Base-by-base conservation (phyloP, 371 early-diverging fungal genomes). In the Mortierella sp. region DNA sequence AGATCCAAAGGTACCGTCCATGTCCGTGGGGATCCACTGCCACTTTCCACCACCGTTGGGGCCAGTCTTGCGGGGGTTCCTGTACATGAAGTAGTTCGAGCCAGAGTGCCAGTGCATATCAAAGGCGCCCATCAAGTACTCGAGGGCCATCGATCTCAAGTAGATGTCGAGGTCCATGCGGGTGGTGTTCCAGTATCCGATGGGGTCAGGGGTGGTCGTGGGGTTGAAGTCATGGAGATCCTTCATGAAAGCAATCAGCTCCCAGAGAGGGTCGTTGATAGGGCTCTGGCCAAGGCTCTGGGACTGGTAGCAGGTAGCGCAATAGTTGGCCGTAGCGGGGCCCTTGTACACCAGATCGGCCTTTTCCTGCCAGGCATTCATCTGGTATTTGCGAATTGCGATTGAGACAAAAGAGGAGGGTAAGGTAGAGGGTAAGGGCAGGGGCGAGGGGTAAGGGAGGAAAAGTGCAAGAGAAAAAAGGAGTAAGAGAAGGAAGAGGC, bases 61-160 rank as follows among this genome's bases (percentile, higher is more conserved):
- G 26, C 24, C 70, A n/a, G n/a, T n/a, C n/a, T 72, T n/a, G 34
- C 63, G 40, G 10, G 79, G 78, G 79, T 82, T 78, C 55, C 58
- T 72, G 76, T 82, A 82, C 83, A 82, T 75, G 41, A 78, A 82
- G 68, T 78, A 78, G 76, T 82, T 78, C 40, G 78, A 82, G 14
- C 37, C 79, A 26, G 78, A 41, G 43, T 66, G 53, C 83, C 83
- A 82, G 73, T 82, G 75, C 66, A 67, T 75, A 47, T 78, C 79
- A 39, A 71, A 78, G 7, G 44, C 74, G 4, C 79, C 79, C 70
- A 75, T 72, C 61, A 82, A 44, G 45, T 82, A 82, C 73, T 82
- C 78, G 5, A 74, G 52, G 7, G 83, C 83, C 83, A 82, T 82
- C 70, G 53, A 41, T 24, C 83, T 75, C 70, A 82, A 29, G 58